Evolutionary conservation across 306 rosid species (phyloP), one percentile per base, ranked within the genome.

Genomic region (Sicyos baderoa): DNA sequence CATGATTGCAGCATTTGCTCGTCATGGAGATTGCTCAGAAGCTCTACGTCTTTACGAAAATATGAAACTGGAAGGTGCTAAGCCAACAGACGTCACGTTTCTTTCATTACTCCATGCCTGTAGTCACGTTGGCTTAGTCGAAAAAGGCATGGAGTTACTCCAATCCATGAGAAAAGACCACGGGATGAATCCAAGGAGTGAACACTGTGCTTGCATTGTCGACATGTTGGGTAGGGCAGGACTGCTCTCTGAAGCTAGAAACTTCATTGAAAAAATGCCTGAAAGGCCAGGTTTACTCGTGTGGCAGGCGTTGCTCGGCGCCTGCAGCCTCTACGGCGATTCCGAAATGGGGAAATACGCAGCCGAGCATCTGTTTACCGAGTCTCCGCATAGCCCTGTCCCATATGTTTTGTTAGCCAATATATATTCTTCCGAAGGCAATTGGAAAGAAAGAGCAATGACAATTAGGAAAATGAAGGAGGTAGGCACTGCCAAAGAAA

Each of bases 231-330:
- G 96, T 17, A 82, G 97, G 56, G 96, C 95, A 12, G 89, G 93
- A 61, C 82, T 84, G 74, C 91, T 92, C 9, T 19, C 69, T 40
- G 93, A 87, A 81, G 96, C 97, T 54, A 83, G 81, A 81, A 21
- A 15, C 0, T 87, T 87, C 16, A 86, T 92, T 9, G 85, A 78
- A 73, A 75, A 77, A 18, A 76, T 89, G 49, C 82, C 87, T 1
- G 83, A 80, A 69, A 76, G 81, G 68, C 88, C 84, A 4, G 85
- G 91, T 47, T 63, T 83, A 23, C 79, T 75, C 59, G 85, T 92
- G 78, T 92, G 97, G 96, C 96, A 92, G 80, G 88, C 95, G 62
- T 78, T 92, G 83, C 87, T 92, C 57, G 97, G 97, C 52, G 97
- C 97, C 76, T 87, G 93, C 80, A 70, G 91, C 81, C 76, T 87